A percentile compares a stretch with the other conserved stretches of the same genome.
phyloP scores from a whole-genome alignment of 2,329 filamentous ascomycete genomes.

The Aspergillus sp. region DNA sequence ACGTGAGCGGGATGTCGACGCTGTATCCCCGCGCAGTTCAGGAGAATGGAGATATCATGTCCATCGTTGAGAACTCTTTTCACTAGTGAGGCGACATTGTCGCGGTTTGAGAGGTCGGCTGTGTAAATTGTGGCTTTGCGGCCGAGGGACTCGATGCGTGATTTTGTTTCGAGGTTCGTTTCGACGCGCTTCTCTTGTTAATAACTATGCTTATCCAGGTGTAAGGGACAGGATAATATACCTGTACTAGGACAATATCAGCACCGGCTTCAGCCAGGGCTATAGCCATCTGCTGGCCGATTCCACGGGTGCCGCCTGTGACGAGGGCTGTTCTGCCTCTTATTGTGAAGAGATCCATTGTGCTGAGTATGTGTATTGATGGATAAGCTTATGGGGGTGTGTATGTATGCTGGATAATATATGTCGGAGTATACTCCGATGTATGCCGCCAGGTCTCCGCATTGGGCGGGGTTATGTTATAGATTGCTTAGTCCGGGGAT shows the following conservation, averaged over 20 bases:
- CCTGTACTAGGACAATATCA: conserved; percentile 24
- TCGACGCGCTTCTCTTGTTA: conserved; percentile 8
- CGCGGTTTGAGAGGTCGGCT: conserved; percentile 28
- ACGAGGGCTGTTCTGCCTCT: conserved; percentile 25
- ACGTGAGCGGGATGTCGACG: conserved; percentile 62
- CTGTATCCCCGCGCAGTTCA: conserved; percentile 81
- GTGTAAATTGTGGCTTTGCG: conserved; percentile 29
- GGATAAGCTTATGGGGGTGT: not conserved
- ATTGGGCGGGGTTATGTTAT: no score
- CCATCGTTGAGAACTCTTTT: conserved; percentile 23
- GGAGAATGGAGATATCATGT: conserved; percentile 62
- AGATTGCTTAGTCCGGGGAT: no score
- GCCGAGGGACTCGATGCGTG: conserved; percentile 21
- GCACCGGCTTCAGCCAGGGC: conserved; percentile 32
- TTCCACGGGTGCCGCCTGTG: conserved; percentile 32
- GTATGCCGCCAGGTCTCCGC: no score
- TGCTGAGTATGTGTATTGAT: not conserved
- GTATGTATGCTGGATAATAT: not conserved
- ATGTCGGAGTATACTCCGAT: no score
- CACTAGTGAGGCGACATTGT: conserved; percentile 23
- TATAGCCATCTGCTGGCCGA: conserved; percentile 30
- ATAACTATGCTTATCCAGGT: not conserved
- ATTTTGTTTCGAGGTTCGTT: conserved; percentile 13
- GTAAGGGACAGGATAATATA: not conserved
- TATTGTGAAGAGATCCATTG: conserved; percentile 18